Base-by-base conservation (phyloP, 176 grass and related monocot species). In the Triticum dicoccoides region DNA sequence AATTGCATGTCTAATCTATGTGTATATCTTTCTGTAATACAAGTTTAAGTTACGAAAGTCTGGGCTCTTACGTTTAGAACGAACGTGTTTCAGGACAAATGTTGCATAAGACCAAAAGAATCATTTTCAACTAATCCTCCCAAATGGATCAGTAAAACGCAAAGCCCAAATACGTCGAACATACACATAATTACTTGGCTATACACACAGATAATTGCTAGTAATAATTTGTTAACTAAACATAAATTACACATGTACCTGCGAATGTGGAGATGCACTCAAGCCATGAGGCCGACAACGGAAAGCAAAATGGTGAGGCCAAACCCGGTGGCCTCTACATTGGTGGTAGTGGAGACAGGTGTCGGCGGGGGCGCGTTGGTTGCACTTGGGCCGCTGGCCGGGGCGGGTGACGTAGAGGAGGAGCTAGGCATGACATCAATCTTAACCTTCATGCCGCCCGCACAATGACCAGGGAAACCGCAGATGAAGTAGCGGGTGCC, bases 401-500 rank as follows among this genome's bases (percentile, higher is more conserved):
- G 72, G 2, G 81, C 21, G 39, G 81, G 65, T 11, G 85, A 14
- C 54, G 61, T 24, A 1, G 88, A 45, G 34, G 88, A 45, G 27
- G 38, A 23, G 37, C 38, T 2, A 4, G 42, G 1, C 51, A 88
- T 20, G 62, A 97, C 89, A 47, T 82, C 24, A 34, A 97, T 24
- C 47, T 80, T 9, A 20, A 97, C 13, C 87, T 94, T 97, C 94
- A 93, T 93, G 54, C 83, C 79, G 9, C 0, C 5, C 38, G 21
- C 1, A 87, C 94, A 94, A 89, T 97, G 94, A 24, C 4, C 8
- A 0, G 58, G 0, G 79, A 97, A 2, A 41, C 87, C 71, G 49
- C 94, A 97, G 82, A 97, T 84, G 91, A 86, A 97, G 90, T 90
- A 92, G 64, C 82, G 85, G 8, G 69, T 89, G 65, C 85, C 88